Percentiles rank a stretch among this genome's conserved stretches.
Evolutionary conservation across 352 stramenopile species (phyloP).

Genomic region (Thalassiosira hispida): DNA sequence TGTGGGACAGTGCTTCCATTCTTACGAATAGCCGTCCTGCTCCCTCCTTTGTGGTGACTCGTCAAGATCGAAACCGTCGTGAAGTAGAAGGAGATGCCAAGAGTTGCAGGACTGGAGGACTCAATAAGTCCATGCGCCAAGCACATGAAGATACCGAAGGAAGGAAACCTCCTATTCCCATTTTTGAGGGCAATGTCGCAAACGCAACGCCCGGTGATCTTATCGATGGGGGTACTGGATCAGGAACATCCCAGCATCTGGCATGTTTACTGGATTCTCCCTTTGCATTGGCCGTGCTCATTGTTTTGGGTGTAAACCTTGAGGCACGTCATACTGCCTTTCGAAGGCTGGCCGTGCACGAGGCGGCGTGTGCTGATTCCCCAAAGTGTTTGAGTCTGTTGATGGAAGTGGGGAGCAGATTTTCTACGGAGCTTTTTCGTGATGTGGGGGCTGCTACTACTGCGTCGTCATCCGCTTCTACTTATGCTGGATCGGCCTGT

Average conservation of each 20-base stretch:
- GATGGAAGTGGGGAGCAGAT: constrained; percentile 59
- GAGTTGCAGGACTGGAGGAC: neutral
- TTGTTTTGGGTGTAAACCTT: constrained; percentile 72
- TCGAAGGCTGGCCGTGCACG: constrained; percentile 76
- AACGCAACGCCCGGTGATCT: constrained; percentile 69
- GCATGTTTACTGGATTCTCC: constrained; percentile 78
- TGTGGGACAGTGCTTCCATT: constrained; percentile 65
- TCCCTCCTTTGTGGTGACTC: constrained; percentile 62
- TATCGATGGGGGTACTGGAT: constrained; percentile 48
- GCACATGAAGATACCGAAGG: constrained; percentile 9
- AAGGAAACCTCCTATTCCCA: constrained; percentile 24
- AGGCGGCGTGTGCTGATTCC: constrained; percentile 77
- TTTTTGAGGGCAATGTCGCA: constrained; percentile 77
- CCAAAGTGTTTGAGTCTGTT: constrained; percentile 75
- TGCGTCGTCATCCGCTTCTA: neutral
- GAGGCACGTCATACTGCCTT: constrained; percentile 76
- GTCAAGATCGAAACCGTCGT: constrained; percentile 21
- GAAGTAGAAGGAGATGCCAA: constrained; percentile 1
- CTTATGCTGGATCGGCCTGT: neutral
- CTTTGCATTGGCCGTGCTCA: constrained; percentile 72
- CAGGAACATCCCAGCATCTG: constrained; percentile 79
- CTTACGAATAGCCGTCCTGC: constrained; percentile 64
- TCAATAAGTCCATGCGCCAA: neutral
- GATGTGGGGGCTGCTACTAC: constrained; percentile 4
- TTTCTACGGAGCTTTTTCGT: constrained; percentile 16